Evolutionary conservation across 495 filamentous ascomycete genomes (phyloP), one percentile per base, ranked within the genome.

Genomic region (Xylaria flabelliformis): DNA sequence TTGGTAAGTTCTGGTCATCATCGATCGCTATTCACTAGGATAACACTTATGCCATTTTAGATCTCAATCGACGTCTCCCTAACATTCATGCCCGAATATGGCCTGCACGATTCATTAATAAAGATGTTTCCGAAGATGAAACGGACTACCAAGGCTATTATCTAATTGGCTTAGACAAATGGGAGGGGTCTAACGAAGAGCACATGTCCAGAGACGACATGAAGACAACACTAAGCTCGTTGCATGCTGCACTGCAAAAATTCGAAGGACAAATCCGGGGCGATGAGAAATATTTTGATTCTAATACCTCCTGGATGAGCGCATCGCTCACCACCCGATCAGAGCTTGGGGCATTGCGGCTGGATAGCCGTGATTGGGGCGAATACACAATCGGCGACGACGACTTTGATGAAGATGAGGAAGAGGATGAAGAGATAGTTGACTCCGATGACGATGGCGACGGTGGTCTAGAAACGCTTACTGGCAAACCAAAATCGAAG

Each of bases 141-240:
- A 59, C 72, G 0, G 85, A 86, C 55, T 88, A 86, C 72, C 78
- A 85, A 39, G 87, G 85, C 7, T 84, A 81, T 67, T 90, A 90
- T 69, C 82, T 91, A 17, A 82, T 90, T 29, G 89, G 89, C 8
- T 77, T 91, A 29, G 83, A 85, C 42, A 82, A 80, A 34, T 46
- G 44, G 6, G 64, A 73, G 21, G 21, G 53, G 8, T 63, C n/a
- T 36, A 56, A 21, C 41, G 34, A 42, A 34, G 69, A 67, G 19
- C 19, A 42, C 0, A 74, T 75, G 62, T 50, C 56, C 4, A 84
- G 74, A 70, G 78, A 80, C 64, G 82, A 80, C 56, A 61, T 74
- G 26, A 73, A 74, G 69, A 59, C 69, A 72, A 78, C 77, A 62
- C 74, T 82, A 1, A 78, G 74, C 21, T 77, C 70, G 13, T 76